These are phyloP conservation scores for Gossypium stocksii DNA, from an alignment of 345 rosid species.

Conservation along the genomic window DNA sequence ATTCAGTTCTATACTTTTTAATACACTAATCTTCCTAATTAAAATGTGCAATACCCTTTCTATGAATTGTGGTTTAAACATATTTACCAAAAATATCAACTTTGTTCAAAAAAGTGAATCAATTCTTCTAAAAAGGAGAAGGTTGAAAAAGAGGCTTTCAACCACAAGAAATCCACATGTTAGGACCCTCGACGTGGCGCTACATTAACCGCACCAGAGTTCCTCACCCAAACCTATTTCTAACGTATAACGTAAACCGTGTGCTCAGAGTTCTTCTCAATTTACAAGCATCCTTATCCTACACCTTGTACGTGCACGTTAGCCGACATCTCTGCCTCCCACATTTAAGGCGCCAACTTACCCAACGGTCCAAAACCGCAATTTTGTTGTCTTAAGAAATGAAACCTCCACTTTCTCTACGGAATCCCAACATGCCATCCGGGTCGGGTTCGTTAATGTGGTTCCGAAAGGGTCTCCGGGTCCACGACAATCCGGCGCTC, in stretches of 20 bases:
- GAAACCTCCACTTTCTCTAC: background rate
- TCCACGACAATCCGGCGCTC: conserved; percentile 95
- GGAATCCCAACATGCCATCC: conserved; percentile 36
- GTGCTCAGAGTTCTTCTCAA: background rate
- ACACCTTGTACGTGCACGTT: background rate
- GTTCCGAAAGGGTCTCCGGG: conserved; percentile 88
- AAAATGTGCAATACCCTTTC: too few relatives aligned
- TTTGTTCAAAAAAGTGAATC: too few relatives aligned
- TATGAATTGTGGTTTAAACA: too few relatives aligned
- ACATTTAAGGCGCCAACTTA: conserved; percentile 13
- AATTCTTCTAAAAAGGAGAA: too few relatives aligned
- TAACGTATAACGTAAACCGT: background rate
- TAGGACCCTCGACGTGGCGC: background rate
- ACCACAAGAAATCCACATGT: background rate
- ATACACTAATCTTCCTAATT: too few relatives aligned
- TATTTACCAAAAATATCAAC: too few relatives aligned
- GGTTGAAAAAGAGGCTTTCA: too few relatives aligned
- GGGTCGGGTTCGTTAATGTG: conserved; percentile 68
- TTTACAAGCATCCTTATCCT: background rate
- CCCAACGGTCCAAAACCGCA: background rate
- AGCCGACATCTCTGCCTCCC: background rate
- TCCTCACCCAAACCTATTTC: background rate
- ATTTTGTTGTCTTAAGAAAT: background rate
- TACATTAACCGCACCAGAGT: background rate
- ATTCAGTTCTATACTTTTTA: too few relatives aligned